phyloP scores from a whole-genome alignment of 768 basidiomycete genomes.

The Dioszegia aurantiaca region DNA sequence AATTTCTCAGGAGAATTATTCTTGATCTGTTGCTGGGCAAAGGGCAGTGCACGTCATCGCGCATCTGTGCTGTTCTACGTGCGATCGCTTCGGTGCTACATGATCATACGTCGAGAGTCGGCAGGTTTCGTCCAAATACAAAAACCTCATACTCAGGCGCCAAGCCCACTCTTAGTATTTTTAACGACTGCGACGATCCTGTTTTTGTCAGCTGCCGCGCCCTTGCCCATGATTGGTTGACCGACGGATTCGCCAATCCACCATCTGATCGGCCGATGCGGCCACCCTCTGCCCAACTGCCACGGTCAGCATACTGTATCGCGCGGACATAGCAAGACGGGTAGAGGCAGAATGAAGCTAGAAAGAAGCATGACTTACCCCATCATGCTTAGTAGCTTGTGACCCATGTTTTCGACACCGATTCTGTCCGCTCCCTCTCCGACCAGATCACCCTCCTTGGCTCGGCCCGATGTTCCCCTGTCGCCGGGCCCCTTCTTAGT shows the following conservation, averaged over 20 bases:
- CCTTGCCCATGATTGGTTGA: not conserved
- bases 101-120: too few species aligned
- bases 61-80: too few species aligned
- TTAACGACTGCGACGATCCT: slow-evolving; percentile 76
- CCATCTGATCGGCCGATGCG: slow-evolving; percentile 63
- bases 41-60: too few species aligned
- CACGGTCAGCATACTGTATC: too few species aligned
- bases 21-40: too few species aligned
- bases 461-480: slow-evolving; percentile 55
- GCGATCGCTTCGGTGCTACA: too few species aligned
- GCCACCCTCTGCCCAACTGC: slow-evolving; percentile 71
- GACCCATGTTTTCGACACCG: slow-evolving; percentile 74
- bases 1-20: too few species aligned
- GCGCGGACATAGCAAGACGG: too few species aligned
- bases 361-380: too few species aligned
- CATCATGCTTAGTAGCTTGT: slow-evolving; percentile 81
- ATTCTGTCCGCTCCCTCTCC: slow-evolving; percentile 82
- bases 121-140: too few species aligned
- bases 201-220: slow-evolving; percentile 5
- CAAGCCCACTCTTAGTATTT: slow-evolving; percentile 77
- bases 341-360: too few species aligned
- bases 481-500: slow-evolving; percentile 37
- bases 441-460: slow-evolving; percentile 81
- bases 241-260: slow-evolving; percentile 67
- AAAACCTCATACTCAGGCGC: too few species aligned